A percentile compares a stretch with the other conserved stretches of the same genome.
Conservation (phyloP, 495 filamentous ascomycete genomes). For the Corynascus novoguineensis region DNA sequence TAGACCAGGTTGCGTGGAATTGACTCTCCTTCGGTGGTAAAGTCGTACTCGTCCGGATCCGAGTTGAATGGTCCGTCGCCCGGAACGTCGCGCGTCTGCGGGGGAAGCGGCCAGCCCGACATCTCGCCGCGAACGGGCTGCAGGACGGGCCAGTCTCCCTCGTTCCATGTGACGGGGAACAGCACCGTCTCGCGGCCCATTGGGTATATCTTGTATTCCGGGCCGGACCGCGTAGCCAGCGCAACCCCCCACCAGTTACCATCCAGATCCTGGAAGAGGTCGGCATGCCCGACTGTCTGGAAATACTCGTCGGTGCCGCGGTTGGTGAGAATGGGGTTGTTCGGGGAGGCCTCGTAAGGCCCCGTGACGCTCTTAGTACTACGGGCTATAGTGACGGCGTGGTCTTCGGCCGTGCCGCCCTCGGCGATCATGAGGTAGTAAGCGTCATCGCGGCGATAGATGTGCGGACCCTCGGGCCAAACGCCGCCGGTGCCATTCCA, state of each 20-base stretch:
- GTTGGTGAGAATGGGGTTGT: constrained; percentile 50
- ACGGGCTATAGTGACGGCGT: constrained; percentile 46
- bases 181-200: constrained; percentile 56
- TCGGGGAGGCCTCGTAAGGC: constrained; percentile 46
- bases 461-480: constrained; percentile 57
- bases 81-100: constrained; percentile 23
- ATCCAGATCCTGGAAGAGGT: constrained; percentile 44
- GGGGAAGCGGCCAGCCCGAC: constrained; percentile 38
- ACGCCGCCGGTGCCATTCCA: constrained; percentile 51
- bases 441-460: constrained; percentile 51
- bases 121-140: constrained; percentile 40
- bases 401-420: constrained; percentile 52
- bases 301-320: constrained; percentile 43
- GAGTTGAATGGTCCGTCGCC: constrained; percentile 36
- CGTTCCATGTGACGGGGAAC: constrained; percentile 45
- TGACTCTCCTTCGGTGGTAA: constrained; percentile 25
- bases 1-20: constrained; percentile 40
- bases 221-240: constrained; percentile 42
- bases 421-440: constrained; percentile 58
- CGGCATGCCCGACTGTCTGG: constrained; percentile 47
- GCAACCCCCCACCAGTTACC: constrained; percentile 53
- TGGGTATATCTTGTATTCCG: constrained; percentile 38
- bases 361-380: constrained; percentile 41
- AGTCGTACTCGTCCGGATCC: constrained; percentile 39
- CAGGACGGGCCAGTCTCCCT: constrained; percentile 39